A percentile compares a stretch with the other conserved stretches of the same genome.
These are phyloP conservation scores for Salicornia ramosissima DNA, from an alignment of 148 eudicot species.

Conservation along the genomic window DNA sequence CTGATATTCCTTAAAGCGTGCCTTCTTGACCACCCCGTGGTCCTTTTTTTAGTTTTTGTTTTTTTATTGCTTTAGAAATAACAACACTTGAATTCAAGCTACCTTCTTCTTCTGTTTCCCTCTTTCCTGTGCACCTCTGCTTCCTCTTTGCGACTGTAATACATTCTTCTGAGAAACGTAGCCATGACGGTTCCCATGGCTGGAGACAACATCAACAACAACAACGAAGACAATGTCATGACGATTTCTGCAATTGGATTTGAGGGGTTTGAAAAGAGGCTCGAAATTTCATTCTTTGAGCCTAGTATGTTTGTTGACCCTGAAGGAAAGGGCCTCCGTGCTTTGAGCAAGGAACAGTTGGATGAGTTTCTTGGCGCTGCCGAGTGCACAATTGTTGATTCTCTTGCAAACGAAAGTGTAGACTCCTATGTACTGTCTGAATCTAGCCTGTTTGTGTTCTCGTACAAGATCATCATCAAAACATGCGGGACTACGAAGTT, in stretches of 20 bases:
- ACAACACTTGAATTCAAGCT: background rate
- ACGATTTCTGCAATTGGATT: slow-evolving; percentile 80
- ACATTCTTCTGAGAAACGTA: slow-evolving; percentile 21
- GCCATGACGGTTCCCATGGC: slow-evolving; percentile 40
- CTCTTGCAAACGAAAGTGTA: slow-evolving; percentile 54
- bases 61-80: slow-evolving; percentile 19
- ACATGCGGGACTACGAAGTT: slow-evolving; percentile 93
- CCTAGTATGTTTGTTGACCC: slow-evolving; percentile 75
- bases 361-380: slow-evolving; percentile 79
- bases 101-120: slow-evolving; percentile 33
- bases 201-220: slow-evolving; percentile 22
- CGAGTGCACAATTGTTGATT: slow-evolving; percentile 82
- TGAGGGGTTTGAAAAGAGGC: slow-evolving; percentile 91
- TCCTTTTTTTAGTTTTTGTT: slow-evolving; percentile 17
- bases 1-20: slow-evolving; percentile 33
- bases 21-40: slow-evolving; percentile 35
- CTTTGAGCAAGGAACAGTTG: slow-evolving; percentile 52
- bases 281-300: slow-evolving; percentile 72
- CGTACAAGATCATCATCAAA: slow-evolving; percentile 78
- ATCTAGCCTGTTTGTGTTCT: slow-evolving; percentile 78
- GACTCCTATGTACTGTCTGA: slow-evolving; percentile 86
- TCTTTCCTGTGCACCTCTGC: slow-evolving; percentile 29
- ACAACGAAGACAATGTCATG: slow-evolving; percentile 37
- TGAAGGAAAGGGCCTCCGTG: slow-evolving; percentile 68
- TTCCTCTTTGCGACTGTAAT: slow-evolving; percentile 29